phyloP scores from a whole-genome alignment of 805 yeast species.

The Myxozyma neotropica region DNA sequence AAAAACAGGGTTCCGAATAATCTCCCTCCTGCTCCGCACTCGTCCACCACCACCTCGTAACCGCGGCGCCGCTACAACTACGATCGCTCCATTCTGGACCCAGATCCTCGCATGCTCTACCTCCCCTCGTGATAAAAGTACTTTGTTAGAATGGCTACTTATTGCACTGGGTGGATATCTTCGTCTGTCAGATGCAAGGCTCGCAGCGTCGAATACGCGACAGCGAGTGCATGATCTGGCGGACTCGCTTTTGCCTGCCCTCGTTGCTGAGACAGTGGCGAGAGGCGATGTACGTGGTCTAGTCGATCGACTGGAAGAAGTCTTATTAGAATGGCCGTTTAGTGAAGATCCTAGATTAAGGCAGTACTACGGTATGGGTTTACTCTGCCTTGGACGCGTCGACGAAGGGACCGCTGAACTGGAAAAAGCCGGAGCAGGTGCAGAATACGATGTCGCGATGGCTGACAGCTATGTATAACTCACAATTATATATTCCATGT shows the following conservation, averaged over 20 bases:
- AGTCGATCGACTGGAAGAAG: constrained; percentile 25
- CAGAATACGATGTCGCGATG: background rate
- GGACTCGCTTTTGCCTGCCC: constrained; percentile 11
- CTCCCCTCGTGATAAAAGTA: background rate
- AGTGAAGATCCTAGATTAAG: constrained; percentile 23
- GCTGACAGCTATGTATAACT: background rate
- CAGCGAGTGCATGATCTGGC: constrained; percentile 5
- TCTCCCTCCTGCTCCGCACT: constrained; percentile 24
- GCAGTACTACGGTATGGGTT: constrained; percentile 23
- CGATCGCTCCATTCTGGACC: constrained; percentile 21
- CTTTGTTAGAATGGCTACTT: constrained; percentile 26
- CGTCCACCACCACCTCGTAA: constrained; percentile 7
- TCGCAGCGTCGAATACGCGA: constrained; percentile 7
- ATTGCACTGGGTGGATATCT: constrained; percentile 11
- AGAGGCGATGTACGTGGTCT: constrained; percentile 2
- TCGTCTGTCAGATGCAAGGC: background rate
- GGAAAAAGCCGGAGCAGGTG: constrained; percentile 1
- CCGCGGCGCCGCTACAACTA: constrained; percentile 4
- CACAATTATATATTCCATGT: background rate
- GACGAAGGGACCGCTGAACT: constrained; percentile 14
- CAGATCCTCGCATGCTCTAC: constrained; percentile 8
- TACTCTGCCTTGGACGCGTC: constrained; percentile 14
- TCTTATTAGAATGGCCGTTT: constrained; percentile 29
- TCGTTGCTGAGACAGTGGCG: constrained; percentile 2
- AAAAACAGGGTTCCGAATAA: constrained; percentile 6